Conservation (phyloP, 2,329 filamentous ascomycete species). For the Endoconidiophora polonica region DNA sequence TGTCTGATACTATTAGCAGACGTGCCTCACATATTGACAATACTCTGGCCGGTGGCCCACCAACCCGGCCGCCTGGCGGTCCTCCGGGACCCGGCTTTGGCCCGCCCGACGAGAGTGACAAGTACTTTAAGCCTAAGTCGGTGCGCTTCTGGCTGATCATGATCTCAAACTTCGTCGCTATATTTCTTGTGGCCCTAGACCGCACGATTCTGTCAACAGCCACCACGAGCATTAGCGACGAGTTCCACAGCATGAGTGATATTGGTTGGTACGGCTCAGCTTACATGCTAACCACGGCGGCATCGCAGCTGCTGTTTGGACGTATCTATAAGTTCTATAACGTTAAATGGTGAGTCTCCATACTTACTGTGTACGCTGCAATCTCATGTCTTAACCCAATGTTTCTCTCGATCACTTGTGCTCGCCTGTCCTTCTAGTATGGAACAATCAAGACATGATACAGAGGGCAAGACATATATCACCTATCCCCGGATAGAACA, state of each 20-base stretch:
- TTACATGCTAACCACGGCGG: constrained; percentile 41
- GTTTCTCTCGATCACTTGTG: no score
- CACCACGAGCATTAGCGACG: constrained; percentile 33
- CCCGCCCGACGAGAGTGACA: constrained; percentile 18
- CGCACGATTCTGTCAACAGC: constrained; percentile 36
- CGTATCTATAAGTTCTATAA: constrained; percentile 34
- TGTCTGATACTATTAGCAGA: not conserved
- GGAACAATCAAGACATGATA: no score
- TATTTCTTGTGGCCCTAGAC: constrained; percentile 42
- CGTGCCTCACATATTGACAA: no score
- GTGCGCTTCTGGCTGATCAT: constrained; percentile 39
- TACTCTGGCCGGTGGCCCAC: not conserved
- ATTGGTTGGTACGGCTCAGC: constrained; percentile 45
- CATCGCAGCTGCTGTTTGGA: constrained; percentile 33
- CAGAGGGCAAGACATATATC: no score
- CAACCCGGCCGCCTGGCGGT: not conserved
- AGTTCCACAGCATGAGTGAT: constrained; percentile 36
- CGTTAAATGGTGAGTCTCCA: constrained; percentile 24
- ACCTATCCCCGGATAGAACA: no score
- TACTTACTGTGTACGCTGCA: no score
- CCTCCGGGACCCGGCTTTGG: not conserved
- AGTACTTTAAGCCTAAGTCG: constrained; percentile 34
- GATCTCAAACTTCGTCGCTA: constrained; percentile 34
- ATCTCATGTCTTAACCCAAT: no score
- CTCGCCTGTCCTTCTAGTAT: not conserved